These are phyloP conservation scores for Yarrowia yakushimensis DNA, from an alignment of 805 yeast genomes.

Conservation along the genomic window DNA sequence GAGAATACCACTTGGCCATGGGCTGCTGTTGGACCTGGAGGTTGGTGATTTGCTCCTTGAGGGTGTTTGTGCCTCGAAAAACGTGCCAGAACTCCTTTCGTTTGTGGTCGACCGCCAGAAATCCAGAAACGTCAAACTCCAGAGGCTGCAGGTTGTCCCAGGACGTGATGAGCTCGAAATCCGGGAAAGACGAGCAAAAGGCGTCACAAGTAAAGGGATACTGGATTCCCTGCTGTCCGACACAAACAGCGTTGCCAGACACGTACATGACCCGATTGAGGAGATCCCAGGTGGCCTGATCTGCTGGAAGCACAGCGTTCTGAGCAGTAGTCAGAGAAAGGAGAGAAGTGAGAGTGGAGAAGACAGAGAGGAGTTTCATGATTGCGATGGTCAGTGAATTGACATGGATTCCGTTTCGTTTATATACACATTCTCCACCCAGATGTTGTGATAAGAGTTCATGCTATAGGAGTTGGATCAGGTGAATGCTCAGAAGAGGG, in stretches of 20 bases:
- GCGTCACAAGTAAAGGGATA: background rate
- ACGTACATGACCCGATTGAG: background rate
- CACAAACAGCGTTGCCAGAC: background rate
- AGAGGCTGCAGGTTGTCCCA: background rate
- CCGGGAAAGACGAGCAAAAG: background rate
- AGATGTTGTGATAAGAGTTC: no score
- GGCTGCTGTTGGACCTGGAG: background rate
- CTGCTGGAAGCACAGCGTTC: background rate
- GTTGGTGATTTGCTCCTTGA: background rate
- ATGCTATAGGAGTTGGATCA: no score
- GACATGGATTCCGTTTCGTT: no score
- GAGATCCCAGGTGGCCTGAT: background rate
- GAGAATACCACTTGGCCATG: background rate
- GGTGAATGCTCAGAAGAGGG: no score
- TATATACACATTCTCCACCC: no score
- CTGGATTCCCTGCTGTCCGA: background rate
- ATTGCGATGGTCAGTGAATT: no score
- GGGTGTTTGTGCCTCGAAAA: background rate
- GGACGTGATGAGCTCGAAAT: background rate
- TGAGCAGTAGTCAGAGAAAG: no score
- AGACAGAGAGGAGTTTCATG: background rate
- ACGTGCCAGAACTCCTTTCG: constrained; percentile 6
- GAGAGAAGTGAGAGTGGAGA: background rate
- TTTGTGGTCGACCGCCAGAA: constrained; percentile 1
- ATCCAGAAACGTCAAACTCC: background rate